A percentile compares a stretch with the other conserved stretches of the same genome.
phyloP scores from a whole-genome alignment of 169 alveolate species.

The Eimeria praecox region DNA sequence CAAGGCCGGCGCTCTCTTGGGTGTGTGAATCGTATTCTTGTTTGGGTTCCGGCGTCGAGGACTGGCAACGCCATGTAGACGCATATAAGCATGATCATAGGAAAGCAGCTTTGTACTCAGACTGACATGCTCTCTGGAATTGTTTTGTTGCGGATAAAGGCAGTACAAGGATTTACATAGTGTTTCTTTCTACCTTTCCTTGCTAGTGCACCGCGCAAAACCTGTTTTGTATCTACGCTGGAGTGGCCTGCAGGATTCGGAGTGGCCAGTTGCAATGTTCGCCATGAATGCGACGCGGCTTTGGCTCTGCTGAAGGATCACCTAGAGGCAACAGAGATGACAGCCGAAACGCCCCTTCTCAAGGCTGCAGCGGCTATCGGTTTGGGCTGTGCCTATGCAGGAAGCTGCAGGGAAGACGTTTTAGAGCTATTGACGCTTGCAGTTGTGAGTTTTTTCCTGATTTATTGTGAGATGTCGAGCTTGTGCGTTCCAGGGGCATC shows the following conservation, averaged over 20 bases:
- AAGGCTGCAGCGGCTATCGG: conserved; percentile 81
- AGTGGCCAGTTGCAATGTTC: conserved; percentile 86
- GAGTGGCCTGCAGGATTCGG: conserved; percentile 89
- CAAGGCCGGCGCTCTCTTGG: conserved; percentile 96
- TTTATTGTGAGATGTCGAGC: background rate
- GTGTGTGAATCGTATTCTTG: conserved; percentile 90
- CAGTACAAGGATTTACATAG: background rate
- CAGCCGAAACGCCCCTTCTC: conserved; percentile 66
- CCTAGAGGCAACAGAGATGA: conserved; percentile 88
- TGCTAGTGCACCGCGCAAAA: background rate
- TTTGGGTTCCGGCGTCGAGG: background rate
- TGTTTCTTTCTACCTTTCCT: background rate
- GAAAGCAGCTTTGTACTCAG: background rate
- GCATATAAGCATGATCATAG: background rate
- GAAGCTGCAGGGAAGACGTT: conserved; percentile 96
- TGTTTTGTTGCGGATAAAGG: background rate
- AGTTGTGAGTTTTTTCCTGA: conserved; percentile 54
- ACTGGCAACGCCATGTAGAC: conserved; percentile 42
- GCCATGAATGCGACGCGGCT: conserved; percentile 97
- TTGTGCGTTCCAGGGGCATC: background rate
- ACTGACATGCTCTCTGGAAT: background rate
- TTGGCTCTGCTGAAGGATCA: conserved; percentile 96
- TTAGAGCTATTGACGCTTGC: conserved; percentile 82
- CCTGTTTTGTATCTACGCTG: background rate
- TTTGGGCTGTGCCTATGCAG: conserved; percentile 99